Base-by-base conservation (phyloP, 768 basidiomycete genomes). In the Leccinum sublutescens region DNA sequence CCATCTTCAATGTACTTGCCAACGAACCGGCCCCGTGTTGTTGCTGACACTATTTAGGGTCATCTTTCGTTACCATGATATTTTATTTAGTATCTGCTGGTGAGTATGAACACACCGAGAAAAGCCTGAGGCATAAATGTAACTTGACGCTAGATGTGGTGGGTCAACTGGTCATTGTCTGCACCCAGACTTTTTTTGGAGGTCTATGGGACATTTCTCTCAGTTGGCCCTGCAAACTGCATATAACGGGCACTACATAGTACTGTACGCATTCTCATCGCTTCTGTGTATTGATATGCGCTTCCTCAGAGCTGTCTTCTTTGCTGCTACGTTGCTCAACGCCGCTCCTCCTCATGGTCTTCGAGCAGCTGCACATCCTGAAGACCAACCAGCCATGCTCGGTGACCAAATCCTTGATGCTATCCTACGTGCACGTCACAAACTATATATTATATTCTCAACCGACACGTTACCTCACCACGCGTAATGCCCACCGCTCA, bases 401-500 rank as follows among this genome's bases (percentile, higher is more conserved):
- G 38, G 38, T 40, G 38, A 17, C 7, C 14, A 15, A 15, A 36
- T 36, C 5, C 6, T 2, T 36, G 15, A 15, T 36, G 34, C 14
- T 15, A 15, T 15, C 15, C 15, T 38, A 12, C 36, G 15, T 38
- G 2, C 34, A 14, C 33, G 11, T 33, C 33, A 33, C 12, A 33
- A 33, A 33, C 11, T 33, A 33, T 11, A 31, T 33, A 12, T 12
- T 33, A 12, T 5, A 12, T 33, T 33, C 17, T 40, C 38, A 40
- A n/a, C 17, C 17, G 17, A 40, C 17, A 10, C 38, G 4, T 40
- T 3, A 40, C 47, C 21, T 52, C 55, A 74, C 73, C 72, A 73
- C 43, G 74, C 64, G 15, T 73, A 63, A 27, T 73, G 67, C 0
- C 71, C 71, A 0, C 72, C 73, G 17, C 66, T 71, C 52, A 74